Evolutionary conservation across 2,329 filamentous ascomycete genomes (phyloP).

Genomic region (Arthrobotrys pseudoclavata): DNA sequence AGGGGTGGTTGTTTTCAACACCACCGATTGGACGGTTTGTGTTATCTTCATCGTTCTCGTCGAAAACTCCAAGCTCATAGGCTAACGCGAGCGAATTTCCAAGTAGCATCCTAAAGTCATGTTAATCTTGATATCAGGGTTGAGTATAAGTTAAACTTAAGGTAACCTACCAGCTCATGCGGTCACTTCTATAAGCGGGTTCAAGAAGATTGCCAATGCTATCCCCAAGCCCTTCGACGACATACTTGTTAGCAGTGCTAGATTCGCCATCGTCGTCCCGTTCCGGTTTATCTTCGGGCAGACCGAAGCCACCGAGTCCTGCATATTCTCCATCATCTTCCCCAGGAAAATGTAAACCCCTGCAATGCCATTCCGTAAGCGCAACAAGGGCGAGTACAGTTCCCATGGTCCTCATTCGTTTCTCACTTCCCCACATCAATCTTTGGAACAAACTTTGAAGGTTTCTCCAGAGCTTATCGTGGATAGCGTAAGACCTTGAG

Average conservation of each 20-base stretch:
- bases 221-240: conserved; percentile 71
- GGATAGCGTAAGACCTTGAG: conserved; percentile 89
- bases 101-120: conserved; percentile 98
- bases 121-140: conserved; percentile 70
- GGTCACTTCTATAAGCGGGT: conserved; percentile 84
- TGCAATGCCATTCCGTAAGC: conserved; percentile 95
- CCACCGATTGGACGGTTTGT: conserved; percentile 46
- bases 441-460: conserved; percentile 94
- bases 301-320: conserved; percentile 74
- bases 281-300: conserved; percentile 74
- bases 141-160: background rate
- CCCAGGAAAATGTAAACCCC: conserved; percentile 90
- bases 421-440: conserved; percentile 81
- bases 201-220: conserved; percentile 96
- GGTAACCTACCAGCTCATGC: conserved; percentile 54
- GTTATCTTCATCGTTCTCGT: conserved; percentile 80
- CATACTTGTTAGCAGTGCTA: conserved; percentile 71
- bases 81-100: conserved; percentile 90
- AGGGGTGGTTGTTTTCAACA: conserved; percentile 51
- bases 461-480: conserved; percentile 95
- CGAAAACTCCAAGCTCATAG: conserved; percentile 95
- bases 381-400: conserved; percentile 95
- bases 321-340: conserved; percentile 76
- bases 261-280: conserved; percentile 64
- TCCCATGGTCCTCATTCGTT: conserved; percentile 79